Evolutionary conservation across 2,329 filamentous ascomycete genomes (phyloP), one percentile per base, ranked within the genome.

Genomic region (Cladophialophora chaetospira): DNA sequence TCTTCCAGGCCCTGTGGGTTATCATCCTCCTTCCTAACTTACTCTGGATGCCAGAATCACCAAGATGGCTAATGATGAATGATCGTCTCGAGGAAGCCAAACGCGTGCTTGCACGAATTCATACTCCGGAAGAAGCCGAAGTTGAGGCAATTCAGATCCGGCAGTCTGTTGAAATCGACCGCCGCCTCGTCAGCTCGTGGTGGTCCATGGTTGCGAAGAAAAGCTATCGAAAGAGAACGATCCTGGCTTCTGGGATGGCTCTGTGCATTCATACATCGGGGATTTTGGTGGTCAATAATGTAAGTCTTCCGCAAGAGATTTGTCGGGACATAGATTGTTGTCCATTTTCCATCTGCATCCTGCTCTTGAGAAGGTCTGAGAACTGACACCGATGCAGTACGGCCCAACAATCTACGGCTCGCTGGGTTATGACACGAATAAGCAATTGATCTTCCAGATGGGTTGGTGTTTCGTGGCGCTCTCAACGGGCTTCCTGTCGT

Each of bases 1-100:
- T 57, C 11, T 47, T 60, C 29, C 58, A 60, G 23, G 35, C 35
- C n/a, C 40, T 60, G 4, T 49, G 42, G 43, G 53, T 57, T 5
- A 23, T 50, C 28, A 19, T 55, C 11, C 49, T 60, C 6, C 38
- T 60, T 1, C 15, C 47, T 31, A 17, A 35, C 43, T 75, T 82
- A 33, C 71, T 79, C 52, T 73, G 74, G 23, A 71, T 84, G 2
- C 82, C 82, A 8, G 82, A 85, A 65, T 82, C 78, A 0, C 82
- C 82, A 8, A 75, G 82, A 53, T 85, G 81, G 81, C 73, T 85
- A 3, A 77, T 84, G 23, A 67, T 83, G 49, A 79, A 81, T 66
- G 81, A 80, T 33, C 72, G 75, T 5, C 77, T 81, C 58, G 76
- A 81, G 13, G 76, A 81, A 62, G 79, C 79, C 0, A 65, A 75